Conservation (phyloP, 331 rosid genomes). For the Acacia concinna region DNA sequence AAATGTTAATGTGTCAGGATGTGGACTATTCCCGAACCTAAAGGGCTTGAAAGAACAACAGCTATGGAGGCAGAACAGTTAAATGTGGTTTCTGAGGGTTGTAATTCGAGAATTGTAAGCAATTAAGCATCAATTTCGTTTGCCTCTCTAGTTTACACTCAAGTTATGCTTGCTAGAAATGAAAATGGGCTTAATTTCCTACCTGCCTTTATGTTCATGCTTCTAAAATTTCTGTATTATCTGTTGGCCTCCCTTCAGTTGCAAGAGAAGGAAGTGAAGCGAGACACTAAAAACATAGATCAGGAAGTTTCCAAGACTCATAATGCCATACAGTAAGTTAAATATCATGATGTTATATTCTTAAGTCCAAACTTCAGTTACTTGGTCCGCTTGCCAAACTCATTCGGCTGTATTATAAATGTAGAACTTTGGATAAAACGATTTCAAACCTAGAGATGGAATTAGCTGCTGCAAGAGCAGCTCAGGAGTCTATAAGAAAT, state of each 20-base stretch:
- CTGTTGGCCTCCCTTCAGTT: conserved; percentile 47
- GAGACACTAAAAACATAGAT: conserved; percentile 53
- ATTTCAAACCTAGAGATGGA: conserved; percentile 91
- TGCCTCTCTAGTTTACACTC: not conserved
- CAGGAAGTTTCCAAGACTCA: conserved; percentile 67
- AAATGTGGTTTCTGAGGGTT: conserved; percentile 79
- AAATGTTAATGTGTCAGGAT: conserved; percentile 49
- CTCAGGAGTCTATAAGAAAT: conserved; percentile 69
- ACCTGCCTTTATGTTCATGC: not conserved
- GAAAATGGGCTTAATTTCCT: too few species aligned
- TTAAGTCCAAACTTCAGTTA: not conserved
- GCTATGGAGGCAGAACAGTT: conserved; percentile 71
- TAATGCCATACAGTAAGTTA: conserved; percentile 75
- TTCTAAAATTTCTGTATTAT: conserved; percentile 20
- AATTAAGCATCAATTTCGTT: conserved; percentile 40
- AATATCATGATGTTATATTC: conserved; percentile 3
- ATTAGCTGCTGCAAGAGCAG: conserved; percentile 84
- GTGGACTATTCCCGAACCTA: conserved; percentile 83
- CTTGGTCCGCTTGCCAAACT: not conserved
- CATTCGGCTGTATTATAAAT: conserved; percentile 26
- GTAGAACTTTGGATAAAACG: conserved; percentile 84
- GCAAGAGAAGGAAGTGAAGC: conserved; percentile 74
- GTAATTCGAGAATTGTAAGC: conserved; percentile 75
- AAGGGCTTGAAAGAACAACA: conserved; percentile 59
- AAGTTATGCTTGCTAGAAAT: not conserved